Evolutionary conservation across 2,329 filamentous ascomycete genomes (phyloP).

Genomic region (Cryphonectria radicalis): DNA sequence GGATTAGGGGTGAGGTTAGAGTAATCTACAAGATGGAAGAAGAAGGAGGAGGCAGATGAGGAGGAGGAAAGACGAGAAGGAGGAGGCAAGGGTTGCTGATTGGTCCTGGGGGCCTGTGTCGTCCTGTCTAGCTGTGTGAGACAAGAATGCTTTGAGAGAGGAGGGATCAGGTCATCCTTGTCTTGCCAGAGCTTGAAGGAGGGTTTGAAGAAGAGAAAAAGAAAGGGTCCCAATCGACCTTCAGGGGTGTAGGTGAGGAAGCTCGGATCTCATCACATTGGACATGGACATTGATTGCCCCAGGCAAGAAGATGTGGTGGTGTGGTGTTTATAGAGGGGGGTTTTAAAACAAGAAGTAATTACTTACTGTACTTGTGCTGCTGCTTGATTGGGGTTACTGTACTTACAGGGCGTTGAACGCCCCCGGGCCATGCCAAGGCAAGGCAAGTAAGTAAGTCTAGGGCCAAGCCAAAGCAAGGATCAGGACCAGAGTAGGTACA

Average conservation of each 20-base stretch:
- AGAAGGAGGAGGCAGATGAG: background rate
- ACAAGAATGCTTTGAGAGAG: background rate
- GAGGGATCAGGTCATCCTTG: background rate
- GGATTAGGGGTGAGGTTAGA: background rate
- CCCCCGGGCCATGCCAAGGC: too few relatives aligned
- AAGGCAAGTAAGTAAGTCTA: background rate
- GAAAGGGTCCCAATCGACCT: background rate
- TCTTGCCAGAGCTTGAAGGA: background rate
- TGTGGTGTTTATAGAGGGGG: background rate
- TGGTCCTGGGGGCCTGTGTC: background rate
- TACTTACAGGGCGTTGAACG: too few relatives aligned
- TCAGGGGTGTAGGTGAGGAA: background rate
- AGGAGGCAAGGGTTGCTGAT: background rate
- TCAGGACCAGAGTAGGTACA: background rate
- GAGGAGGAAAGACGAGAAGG: background rate
- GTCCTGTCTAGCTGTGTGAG: background rate
- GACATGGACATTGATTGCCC: background rate
- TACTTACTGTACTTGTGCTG: too few relatives aligned
- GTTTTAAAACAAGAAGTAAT: too few relatives aligned
- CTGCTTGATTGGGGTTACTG: too few relatives aligned
- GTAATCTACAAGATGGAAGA: background rate
- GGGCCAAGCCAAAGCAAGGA: background rate
- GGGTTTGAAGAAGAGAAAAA: too few relatives aligned
- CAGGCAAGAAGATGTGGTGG: background rate
- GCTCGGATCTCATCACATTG: slow-evolving; percentile 1